phyloP scores from a whole-genome alignment of 2,329 filamentous ascomycete species.

The Microdochium trichocladiopsis region DNA sequence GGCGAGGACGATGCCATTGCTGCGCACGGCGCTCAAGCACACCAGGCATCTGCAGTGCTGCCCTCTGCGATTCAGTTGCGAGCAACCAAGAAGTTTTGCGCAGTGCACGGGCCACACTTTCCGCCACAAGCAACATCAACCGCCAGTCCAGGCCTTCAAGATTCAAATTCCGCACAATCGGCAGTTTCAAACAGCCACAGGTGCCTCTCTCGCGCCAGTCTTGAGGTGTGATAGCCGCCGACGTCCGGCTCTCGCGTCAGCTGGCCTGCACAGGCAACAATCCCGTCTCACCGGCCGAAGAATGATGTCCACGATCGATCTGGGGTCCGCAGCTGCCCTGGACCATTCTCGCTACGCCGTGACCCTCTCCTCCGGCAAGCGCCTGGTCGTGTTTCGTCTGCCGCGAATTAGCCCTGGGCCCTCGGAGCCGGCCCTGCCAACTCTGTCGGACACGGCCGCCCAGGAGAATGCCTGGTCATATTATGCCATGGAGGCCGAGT shows the following conservation, averaged over 20 bases:
- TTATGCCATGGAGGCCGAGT: slow-evolving; percentile 39
- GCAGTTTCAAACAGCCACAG: too few species aligned
- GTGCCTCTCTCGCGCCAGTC: too few species aligned
- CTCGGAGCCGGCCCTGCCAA: slow-evolving; percentile 5
- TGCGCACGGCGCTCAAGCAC: too few species aligned
- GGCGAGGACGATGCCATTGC: too few species aligned
- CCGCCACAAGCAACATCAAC: too few species aligned
- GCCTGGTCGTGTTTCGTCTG: slow-evolving; percentile 35
- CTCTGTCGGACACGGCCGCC: slow-evolving; percentile 17
- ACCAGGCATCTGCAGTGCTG: too few species aligned
- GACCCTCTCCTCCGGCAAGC: slow-evolving; percentile 32
- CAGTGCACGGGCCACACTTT: too few species aligned
- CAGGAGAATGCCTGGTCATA: slow-evolving; percentile 32
- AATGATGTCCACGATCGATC: slow-evolving; percentile 18
- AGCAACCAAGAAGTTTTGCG: too few species aligned
- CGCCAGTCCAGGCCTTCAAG: not conserved
- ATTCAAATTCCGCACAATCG: not conserved
- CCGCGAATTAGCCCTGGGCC: slow-evolving; percentile 26
- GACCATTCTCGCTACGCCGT: slow-evolving; percentile 32
- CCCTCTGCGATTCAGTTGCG: too few species aligned
- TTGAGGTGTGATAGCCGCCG: too few species aligned
- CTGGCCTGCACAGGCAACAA: not conserved
- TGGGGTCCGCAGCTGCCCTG: slow-evolving; percentile 22
- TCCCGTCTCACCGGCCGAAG: not conserved
- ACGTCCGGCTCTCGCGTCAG: too few species aligned